Conservation (phyloP, 2,329 filamentous ascomycete genomes). For the Colletotrichum lindemuthianum region DNA sequence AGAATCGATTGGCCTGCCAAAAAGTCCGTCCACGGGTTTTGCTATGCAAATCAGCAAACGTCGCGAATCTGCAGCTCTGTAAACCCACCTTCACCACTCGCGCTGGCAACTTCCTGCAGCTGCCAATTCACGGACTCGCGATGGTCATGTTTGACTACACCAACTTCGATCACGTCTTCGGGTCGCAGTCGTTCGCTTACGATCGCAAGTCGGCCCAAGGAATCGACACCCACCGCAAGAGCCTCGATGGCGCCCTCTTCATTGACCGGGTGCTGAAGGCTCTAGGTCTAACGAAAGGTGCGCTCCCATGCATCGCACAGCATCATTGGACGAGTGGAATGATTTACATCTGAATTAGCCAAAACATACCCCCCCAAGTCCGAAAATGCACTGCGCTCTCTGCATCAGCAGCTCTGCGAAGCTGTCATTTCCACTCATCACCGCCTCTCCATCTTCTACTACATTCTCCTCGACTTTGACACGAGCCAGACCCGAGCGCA, state of each 20-base stretch:
- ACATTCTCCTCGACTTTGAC: constrained; percentile 81
- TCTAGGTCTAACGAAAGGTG: constrained; percentile 76
- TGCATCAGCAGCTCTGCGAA: constrained; percentile 76
- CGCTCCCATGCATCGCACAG: constrained; percentile 2
- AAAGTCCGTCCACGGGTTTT: no score
- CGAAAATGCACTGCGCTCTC: constrained; percentile 71
- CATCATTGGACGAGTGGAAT: background rate
- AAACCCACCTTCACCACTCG: background rate
- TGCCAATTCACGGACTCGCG: background rate
- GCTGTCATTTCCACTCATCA: constrained; percentile 74
- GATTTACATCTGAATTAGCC: constrained; percentile 45
- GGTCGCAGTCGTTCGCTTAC: constrained; percentile 69
- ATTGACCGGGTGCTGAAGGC: constrained; percentile 80
- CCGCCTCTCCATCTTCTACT: constrained; percentile 86
- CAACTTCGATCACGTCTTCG: constrained; percentile 76
- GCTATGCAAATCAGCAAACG: no score
- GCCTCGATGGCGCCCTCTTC: constrained; percentile 76
- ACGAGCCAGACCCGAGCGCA: constrained; percentile 60
- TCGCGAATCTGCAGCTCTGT: background rate
- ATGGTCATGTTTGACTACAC: constrained; percentile 69
- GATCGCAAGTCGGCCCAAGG: constrained; percentile 68
- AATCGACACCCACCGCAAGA: constrained; percentile 74
- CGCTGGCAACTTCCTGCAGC: background rate
- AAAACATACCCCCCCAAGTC: constrained; percentile 80
- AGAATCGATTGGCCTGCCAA: no score